Evolutionary conservation across 1,284 basidiomycete species (phyloP).

Genomic region (Cystobasidium pallidum): DNA sequence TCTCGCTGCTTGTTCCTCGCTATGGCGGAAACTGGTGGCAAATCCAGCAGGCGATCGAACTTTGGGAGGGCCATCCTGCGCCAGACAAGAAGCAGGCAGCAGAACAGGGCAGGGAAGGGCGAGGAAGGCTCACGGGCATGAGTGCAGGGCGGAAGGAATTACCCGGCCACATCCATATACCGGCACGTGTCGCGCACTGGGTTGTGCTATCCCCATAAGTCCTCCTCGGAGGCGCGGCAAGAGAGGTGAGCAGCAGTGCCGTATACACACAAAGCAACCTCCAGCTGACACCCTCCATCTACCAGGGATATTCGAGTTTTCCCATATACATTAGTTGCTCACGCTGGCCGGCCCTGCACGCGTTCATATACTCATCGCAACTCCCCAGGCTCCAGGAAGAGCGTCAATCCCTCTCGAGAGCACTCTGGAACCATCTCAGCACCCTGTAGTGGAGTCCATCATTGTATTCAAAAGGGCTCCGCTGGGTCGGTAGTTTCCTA

Average conservation of each 20-base stretch:
- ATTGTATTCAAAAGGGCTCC: not conserved
- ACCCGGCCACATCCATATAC: not conserved
- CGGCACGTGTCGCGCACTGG: not conserved
- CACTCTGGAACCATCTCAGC: constrained; percentile 38
- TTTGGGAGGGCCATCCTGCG: too few relatives aligned
- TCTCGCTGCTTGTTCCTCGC: not conserved
- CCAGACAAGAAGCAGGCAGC: too few relatives aligned
- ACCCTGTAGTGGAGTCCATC: constrained; percentile 24
- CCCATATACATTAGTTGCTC: constrained; percentile 42
- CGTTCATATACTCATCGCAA: not conserved
- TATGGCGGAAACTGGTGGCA: constrained; percentile 13
- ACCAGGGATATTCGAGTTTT: constrained; percentile 39
- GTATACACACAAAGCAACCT: too few relatives aligned
- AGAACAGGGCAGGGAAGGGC: not conserved
- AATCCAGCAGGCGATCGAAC: not conserved
- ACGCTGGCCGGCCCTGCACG: constrained; percentile 22
- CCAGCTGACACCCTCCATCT: too few relatives aligned
- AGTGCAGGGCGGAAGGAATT: constrained; percentile 12
- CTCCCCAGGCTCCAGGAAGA: constrained; percentile 32
- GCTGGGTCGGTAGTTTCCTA: constrained; percentile 44
- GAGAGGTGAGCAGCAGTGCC: constrained; percentile 21
- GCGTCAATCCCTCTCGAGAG: constrained; percentile 44
- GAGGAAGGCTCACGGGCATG: constrained; percentile 7
- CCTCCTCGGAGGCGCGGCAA: constrained; percentile 43
- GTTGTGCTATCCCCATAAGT: constrained; percentile 20